phyloP scores from a whole-genome alignment of 192 early-diverging fungal species.

The Lobosporangium transversale region DNA sequence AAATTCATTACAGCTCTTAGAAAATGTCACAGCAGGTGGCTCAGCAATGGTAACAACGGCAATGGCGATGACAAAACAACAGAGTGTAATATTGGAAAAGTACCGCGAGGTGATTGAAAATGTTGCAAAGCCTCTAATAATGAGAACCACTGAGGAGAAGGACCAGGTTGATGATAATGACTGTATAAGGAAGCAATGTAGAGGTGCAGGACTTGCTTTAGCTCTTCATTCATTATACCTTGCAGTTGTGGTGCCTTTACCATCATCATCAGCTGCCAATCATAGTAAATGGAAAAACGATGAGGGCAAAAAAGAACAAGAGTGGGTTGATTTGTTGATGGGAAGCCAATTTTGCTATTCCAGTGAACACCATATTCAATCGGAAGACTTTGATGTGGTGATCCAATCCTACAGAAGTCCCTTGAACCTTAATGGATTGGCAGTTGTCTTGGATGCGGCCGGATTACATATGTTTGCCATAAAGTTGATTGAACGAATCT shows the following conservation, averaged over 20 bases:
- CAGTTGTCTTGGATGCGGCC: constrained; percentile 26
- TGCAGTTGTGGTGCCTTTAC: neutral
- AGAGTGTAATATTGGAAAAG: neutral
- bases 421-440: constrained; percentile 27
- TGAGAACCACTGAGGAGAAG: no score
- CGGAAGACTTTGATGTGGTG: constrained; percentile 25
- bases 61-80: constrained; percentile 5
- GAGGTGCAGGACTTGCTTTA: constrained; percentile 2
- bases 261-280: no score
- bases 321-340: constrained; percentile 18
- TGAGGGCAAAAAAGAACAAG: neutral
- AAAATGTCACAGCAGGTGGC: no score
- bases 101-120: neutral
- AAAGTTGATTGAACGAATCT: constrained; percentile 18
- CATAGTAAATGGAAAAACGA: no score
- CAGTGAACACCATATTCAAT: no score
- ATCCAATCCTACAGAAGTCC: constrained; percentile 12
- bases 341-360: neutral
- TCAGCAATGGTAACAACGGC: no score
- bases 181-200: neutral
- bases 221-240: constrained; percentile 35
- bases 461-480: constrained; percentile 33
- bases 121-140: no score
- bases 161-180: no score
- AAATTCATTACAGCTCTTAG: constrained; percentile 21